Percentiles rank a stretch among this genome's conserved stretches.
Evolutionary conservation across 306 rosid genomes (phyloP).

Genomic region (Potentilla sterilis): DNA sequence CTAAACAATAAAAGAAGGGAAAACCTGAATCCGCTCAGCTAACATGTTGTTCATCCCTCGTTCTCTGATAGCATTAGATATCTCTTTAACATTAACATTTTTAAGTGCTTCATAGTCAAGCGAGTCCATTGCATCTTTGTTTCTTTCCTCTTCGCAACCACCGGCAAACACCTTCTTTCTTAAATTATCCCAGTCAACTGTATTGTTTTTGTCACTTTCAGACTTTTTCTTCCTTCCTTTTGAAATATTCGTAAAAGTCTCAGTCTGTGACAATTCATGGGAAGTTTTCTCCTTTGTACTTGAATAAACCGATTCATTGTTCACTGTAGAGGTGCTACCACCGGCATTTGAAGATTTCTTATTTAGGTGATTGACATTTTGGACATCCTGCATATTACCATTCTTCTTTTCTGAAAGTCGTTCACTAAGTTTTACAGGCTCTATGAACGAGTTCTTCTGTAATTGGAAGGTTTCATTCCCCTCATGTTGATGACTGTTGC

Average conservation of each 20-base stretch:
- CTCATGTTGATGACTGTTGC: conserved; percentile 29
- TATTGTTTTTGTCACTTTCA: conserved; percentile 38
- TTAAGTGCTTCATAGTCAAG: conserved; percentile 83
- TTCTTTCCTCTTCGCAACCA: conserved; percentile 45
- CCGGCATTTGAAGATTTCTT: conserved; percentile 31
- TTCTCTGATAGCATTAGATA: conserved; percentile 62
- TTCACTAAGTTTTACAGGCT: conserved; percentile 32
- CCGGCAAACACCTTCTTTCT: conserved; percentile 54
- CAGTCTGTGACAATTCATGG: conserved; percentile 29
- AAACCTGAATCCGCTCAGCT: conserved; percentile 89
- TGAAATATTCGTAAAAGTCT: conserved; percentile 36
- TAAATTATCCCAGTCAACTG: conserved; percentile 68
- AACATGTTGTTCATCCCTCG: conserved; percentile 93
- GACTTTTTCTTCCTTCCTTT: conserved; percentile 50
- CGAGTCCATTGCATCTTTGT: conserved; percentile 64
- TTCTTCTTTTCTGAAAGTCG: conserved; percentile 31
- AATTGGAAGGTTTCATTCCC: conserved; percentile 32
- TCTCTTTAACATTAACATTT: conserved; percentile 52
- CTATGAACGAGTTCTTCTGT: conserved; percentile 30
- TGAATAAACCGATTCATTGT: conserved; percentile 29
- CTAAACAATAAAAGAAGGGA: not conserved
- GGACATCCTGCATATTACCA: conserved; percentile 27
- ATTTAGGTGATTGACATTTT: conserved; percentile 26
- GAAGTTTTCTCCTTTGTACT: conserved; percentile 34
- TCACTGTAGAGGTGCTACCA: conserved; percentile 29